These are phyloP conservation scores for Wickerhamomyces tratensis DNA, from an alignment of 805 yeast species.

Conservation along the genomic window DNA sequence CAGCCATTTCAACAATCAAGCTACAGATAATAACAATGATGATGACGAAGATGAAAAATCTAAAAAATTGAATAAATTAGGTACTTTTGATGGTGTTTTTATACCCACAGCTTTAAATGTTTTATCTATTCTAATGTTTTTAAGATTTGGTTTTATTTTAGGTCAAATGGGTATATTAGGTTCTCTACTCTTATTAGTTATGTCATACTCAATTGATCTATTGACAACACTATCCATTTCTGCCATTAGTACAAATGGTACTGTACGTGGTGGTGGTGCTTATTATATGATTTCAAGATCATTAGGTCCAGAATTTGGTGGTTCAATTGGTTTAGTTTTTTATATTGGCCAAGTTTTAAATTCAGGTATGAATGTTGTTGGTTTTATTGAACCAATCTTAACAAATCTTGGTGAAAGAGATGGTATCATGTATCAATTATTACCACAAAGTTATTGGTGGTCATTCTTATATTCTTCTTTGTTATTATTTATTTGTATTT, in stretches of 20 bases:
- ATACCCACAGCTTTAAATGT: constrained; percentile 92
- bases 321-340: constrained; percentile 91
- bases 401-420: constrained; percentile 58
- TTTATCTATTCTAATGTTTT: constrained; percentile 86
- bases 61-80: constrained; percentile 41
- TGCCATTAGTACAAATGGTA: constrained; percentile 96
- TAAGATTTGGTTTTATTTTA: constrained; percentile 88
- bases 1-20: too few species aligned
- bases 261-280: constrained; percentile 97
- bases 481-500: constrained; percentile 61
- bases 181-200: constrained; percentile 49
- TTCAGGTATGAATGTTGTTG: constrained; percentile 88
- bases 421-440: constrained; percentile 44
- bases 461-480: constrained; percentile 63
- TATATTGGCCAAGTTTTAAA: constrained; percentile 91
- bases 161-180: constrained; percentile 93
- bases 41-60: constrained; percentile 4
- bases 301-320: constrained; percentile 97
- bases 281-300: constrained; percentile 95
- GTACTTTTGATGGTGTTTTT: constrained; percentile 84
- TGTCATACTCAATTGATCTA: constrained; percentile 74
- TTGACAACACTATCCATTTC: constrained; percentile 85
- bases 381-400: constrained; percentile 84
- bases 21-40: background rate
- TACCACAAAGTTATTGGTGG: constrained; percentile 68